Evolutionary conservation across 768 basidiomycete species (phyloP), one percentile per base, ranked within the genome.

Genomic region (Lactifluus piperatus): DNA sequence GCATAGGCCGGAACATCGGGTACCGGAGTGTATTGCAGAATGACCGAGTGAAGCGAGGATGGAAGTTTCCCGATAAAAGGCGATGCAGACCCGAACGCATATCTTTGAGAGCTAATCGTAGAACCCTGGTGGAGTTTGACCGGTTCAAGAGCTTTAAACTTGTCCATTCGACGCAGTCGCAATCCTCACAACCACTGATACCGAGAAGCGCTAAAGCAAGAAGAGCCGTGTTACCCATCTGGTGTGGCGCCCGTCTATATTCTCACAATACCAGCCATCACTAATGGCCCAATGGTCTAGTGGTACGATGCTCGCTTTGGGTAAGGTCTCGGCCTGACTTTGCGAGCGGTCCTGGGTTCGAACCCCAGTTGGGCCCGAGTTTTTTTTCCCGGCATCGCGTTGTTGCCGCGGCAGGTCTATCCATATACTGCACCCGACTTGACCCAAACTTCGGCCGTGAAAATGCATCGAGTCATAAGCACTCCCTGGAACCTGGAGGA

Each of bases 101-200:
- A 32, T 18, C 36, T 34, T 36, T 46, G 52, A 14, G 30, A 37
- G 14, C 16, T 9, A 24, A n/a, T 34, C 20, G 61, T 32, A 45
- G 71, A 71, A 9, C 57, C 66, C 68, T 67, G 50, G 37, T 74
- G 67, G 24, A 73, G 67, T 48, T 68, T 68, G 55, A 73, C 71
- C 18, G 92, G 91, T 68, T 92, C 87, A 41, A 94, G 81, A 0
- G 89, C 80, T n/a, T 83, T 77, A 72, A 94, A 94, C 72, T 88
- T 89, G 74, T 94, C 86, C 90, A 91, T 89, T 37, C 30, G 48
- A 60, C 43, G 41, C 32, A 4, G 43, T 34, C 45, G 45, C 54
- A 5, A 54, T 30, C n/a, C n/a, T 29, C 41, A 36, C 20, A n/a
- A 29, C 7, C 36, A 18, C 20, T 16, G 26, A 48, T 8, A 18